Conservation (phyloP, 805 yeast genomes). For the Allodekkera sacchari region DNA sequence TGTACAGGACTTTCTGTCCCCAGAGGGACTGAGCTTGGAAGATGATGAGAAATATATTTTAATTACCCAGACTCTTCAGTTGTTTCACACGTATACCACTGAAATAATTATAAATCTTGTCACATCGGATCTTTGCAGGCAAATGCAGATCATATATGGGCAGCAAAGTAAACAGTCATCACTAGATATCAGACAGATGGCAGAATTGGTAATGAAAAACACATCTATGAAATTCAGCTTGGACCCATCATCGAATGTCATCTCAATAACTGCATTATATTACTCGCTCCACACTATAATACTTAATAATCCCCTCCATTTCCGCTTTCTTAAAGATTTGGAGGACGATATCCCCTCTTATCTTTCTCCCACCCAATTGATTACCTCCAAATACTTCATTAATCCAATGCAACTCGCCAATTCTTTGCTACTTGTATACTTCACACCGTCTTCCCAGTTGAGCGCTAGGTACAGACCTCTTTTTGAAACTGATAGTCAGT, state of each 20-base stretch:
- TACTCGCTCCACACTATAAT: slow-evolving; percentile 16
- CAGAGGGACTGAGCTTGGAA: too few relatives aligned
- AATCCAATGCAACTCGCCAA: slow-evolving; percentile 17
- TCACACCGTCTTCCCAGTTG: slow-evolving; percentile 8
- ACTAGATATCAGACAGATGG: slow-evolving; percentile 1
- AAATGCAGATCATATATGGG: too few relatives aligned
- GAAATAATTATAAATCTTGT: too few relatives aligned
- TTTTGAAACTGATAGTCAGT: background rate
- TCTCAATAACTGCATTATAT: slow-evolving; percentile 9
- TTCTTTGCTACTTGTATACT: slow-evolving; percentile 11
- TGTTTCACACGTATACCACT: too few relatives aligned
- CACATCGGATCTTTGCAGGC: too few relatives aligned
- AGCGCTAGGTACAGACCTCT: slow-evolving; percentile 2
- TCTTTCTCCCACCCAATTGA: slow-evolving; percentile 14
- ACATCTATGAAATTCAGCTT: slow-evolving; percentile 8
- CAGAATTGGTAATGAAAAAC: slow-evolving; percentile 1
- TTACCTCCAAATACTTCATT: slow-evolving; percentile 11
- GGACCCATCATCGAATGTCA: slow-evolving; percentile 4
- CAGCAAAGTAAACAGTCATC: slow-evolving; percentile 12
- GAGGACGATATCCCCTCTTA: slow-evolving; percentile 11
- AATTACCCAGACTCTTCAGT: too few relatives aligned
- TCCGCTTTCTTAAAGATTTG: slow-evolving; percentile 9
- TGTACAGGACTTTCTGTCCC: too few relatives aligned
- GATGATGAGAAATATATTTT: too few relatives aligned
- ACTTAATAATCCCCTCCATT: slow-evolving; percentile 19